Conservation (phyloP, 1,284 basidiomycete genomes). For the Athelia sp. region DNA sequence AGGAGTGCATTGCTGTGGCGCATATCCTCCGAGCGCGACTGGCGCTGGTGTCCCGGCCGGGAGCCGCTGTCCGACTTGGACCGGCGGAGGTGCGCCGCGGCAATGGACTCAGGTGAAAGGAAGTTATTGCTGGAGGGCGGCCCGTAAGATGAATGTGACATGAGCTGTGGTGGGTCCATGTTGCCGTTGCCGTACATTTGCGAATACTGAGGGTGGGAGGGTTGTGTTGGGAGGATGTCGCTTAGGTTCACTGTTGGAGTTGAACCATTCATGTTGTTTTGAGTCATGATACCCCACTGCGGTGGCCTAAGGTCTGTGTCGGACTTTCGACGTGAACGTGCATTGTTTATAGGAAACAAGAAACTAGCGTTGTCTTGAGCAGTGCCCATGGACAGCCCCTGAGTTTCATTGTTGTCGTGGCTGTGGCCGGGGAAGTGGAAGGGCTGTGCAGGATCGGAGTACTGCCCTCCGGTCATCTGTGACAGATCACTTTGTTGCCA, state of each 20-base stretch:
- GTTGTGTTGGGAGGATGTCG: conserved; percentile 36
- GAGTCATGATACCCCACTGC: conserved; percentile 40
- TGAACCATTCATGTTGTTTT: conserved; percentile 28
- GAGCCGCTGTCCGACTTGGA: conserved; percentile 47
- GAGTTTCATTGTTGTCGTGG: conserved; percentile 21
- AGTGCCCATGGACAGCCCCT: conserved; percentile 27
- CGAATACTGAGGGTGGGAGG: conserved; percentile 10
- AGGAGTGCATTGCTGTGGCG: conserved; percentile 22
- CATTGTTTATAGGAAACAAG: conserved; percentile 26
- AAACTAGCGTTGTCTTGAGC: conserved; percentile 31
- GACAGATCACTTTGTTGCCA: too few species aligned
- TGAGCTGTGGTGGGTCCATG: conserved; percentile 20
- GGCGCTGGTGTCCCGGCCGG: conserved; percentile 36
- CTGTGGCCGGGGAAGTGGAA: conserved; percentile 19
- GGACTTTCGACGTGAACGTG: conserved; percentile 52
- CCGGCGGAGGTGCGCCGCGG: conserved; percentile 33
- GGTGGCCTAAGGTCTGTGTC: conserved; percentile 56
- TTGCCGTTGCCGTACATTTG: conserved; percentile 23
- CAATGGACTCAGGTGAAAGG: conserved; percentile 37
- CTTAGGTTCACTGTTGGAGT: conserved; percentile 43
- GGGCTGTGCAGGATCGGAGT: conserved; percentile 23
- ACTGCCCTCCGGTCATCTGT: conserved; percentile 10
- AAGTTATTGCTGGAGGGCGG: conserved; percentile 27
- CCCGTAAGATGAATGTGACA: conserved; percentile 23
- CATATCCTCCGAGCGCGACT: conserved; percentile 50